These are phyloP conservation scores for Gracilaria vermiculophylla DNA, from an alignment of 23 red algal species.

Conservation along the genomic window DNA sequence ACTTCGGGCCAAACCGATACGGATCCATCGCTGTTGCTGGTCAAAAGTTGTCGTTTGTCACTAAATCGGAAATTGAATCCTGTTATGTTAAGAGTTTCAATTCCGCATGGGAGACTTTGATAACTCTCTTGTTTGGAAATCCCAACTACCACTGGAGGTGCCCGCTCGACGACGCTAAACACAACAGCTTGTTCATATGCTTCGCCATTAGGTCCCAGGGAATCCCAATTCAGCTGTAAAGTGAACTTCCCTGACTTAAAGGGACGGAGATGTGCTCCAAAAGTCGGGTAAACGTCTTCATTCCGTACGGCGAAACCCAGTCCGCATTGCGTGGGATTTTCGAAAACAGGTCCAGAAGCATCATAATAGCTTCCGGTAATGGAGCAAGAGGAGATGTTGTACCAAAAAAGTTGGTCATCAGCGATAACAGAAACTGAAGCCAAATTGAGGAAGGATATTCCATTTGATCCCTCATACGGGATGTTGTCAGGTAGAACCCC, in stretches of 20 bases:
- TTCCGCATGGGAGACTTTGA: slow-evolving; percentile 37
- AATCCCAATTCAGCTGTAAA: slow-evolving; percentile 37
- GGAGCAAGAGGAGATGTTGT: not conserved
- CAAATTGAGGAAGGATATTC: slow-evolving; percentile 4
- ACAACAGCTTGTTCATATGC: slow-evolving; percentile 44
- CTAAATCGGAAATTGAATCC: slow-evolving; percentile 39
- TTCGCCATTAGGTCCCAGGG: slow-evolving; percentile 18
- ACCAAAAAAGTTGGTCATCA: slow-evolving; percentile 41
- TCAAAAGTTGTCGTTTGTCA: slow-evolving; percentile 1
- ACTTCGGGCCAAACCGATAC: slow-evolving; percentile 32
- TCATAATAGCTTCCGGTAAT: slow-evolving; percentile 6
- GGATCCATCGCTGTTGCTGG: slow-evolving; percentile 29
- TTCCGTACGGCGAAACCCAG: slow-evolving; percentile 19
- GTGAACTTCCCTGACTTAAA: slow-evolving; percentile 61
- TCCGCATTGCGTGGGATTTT: not conserved
- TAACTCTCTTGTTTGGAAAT: not conserved
- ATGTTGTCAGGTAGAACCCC: not conserved
- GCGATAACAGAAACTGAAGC: slow-evolving; percentile 19
- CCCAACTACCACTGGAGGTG: slow-evolving; percentile 31
- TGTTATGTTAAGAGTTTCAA: slow-evolving; percentile 16
- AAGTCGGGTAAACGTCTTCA: slow-evolving; percentile 9
- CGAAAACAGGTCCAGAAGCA: not conserved
- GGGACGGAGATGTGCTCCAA: slow-evolving; percentile 41
- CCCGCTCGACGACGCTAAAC: slow-evolving; percentile 29
- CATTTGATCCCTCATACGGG: not conserved